Evolutionary conservation across 169 alveolate genomes (phyloP).

Genomic region (Cryptosporidium sp.): DNA sequence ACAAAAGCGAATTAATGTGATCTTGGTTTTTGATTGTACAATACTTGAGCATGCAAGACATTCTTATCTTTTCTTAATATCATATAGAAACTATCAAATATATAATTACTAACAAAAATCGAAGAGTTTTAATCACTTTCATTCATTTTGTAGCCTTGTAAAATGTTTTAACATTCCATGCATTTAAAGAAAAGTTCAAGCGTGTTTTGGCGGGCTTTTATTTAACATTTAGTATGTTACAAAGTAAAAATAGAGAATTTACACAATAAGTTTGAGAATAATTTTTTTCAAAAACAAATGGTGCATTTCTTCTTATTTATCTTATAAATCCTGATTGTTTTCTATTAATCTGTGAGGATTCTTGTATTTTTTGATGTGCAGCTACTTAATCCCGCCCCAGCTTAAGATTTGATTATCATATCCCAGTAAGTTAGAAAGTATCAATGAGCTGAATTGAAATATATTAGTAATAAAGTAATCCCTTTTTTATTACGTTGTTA

Average conservation of each 20-base stretch:
- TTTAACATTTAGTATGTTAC: not conserved
- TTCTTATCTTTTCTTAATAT: not conserved
- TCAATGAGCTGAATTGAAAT: not conserved
- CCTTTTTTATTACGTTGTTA: not conserved
- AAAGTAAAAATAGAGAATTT: not conserved
- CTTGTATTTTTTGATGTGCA: too few species aligned
- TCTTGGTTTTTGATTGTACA: constrained; percentile 8
- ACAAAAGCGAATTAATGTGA: constrained; percentile 20
- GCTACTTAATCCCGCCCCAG: not conserved
- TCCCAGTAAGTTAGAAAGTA: not conserved
- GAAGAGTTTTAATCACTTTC: not conserved
- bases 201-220: not conserved
- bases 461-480: not conserved
- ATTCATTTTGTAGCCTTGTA: not conserved
- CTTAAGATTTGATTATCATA: not conserved
- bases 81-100: not conserved
- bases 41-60: constrained; percentile 42
- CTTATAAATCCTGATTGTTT: not conserved
- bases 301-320: too few species aligned
- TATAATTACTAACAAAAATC: not conserved
- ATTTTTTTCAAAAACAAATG: too few species aligned
- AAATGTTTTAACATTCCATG: not conserved
- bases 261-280: not conserved
- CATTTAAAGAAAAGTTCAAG: not conserved
- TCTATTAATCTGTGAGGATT: not conserved